A percentile compares a stretch with the other conserved stretches of the same genome.
Evolutionary conservation across 2,329 filamentous ascomycete species (phyloP).

Genomic region (Thermothelomyces thermophilus): DNA sequence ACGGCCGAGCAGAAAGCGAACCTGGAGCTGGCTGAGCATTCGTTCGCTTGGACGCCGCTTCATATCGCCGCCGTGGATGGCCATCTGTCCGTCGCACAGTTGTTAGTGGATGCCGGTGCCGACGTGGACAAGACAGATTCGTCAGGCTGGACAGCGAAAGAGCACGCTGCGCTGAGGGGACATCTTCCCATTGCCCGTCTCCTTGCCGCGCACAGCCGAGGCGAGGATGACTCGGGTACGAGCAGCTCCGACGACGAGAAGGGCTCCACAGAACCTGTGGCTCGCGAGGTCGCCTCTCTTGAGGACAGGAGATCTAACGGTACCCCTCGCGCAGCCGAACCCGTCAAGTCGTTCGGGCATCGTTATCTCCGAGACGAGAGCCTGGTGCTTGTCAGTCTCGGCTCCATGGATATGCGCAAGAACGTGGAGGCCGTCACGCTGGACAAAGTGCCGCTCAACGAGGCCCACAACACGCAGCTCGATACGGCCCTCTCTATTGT

Average conservation of each 20-base stretch:
- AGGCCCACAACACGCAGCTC: constrained; percentile 86
- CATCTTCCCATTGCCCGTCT: constrained; percentile 74
- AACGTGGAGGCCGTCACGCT: constrained; percentile 72
- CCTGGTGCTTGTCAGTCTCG: constrained; percentile 85
- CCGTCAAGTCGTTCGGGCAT: constrained; percentile 93
- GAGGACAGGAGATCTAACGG: constrained; percentile 52
- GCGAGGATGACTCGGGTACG: constrained; percentile 27
- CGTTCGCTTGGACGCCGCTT: constrained; percentile 91
- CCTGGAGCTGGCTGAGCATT: constrained; percentile 70
- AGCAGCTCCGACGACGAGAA: constrained; percentile 27
- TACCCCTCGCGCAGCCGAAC: constrained; percentile 55
- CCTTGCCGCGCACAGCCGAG: constrained; percentile 50
- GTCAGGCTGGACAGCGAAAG: constrained; percentile 89
- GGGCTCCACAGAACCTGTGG: constrained; percentile 32
- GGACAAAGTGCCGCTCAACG: constrained; percentile 77
- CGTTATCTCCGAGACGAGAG: constrained; percentile 85
- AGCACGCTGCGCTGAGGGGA: constrained; percentile 85
- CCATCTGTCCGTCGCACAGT: constrained; percentile 64
- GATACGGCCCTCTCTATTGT: constrained; percentile 92
- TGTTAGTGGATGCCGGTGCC: constrained; percentile 72
- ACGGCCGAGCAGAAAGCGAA: constrained; percentile 65
- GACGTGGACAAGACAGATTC: constrained; percentile 69
- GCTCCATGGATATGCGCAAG: constrained; percentile 91
- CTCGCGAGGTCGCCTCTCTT: constrained; percentile 53
- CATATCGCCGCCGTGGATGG: constrained; percentile 91